Conservation (phyloP, 495 filamentous ascomycete genomes). For the Pyrenopolyporus hunteri region DNA sequence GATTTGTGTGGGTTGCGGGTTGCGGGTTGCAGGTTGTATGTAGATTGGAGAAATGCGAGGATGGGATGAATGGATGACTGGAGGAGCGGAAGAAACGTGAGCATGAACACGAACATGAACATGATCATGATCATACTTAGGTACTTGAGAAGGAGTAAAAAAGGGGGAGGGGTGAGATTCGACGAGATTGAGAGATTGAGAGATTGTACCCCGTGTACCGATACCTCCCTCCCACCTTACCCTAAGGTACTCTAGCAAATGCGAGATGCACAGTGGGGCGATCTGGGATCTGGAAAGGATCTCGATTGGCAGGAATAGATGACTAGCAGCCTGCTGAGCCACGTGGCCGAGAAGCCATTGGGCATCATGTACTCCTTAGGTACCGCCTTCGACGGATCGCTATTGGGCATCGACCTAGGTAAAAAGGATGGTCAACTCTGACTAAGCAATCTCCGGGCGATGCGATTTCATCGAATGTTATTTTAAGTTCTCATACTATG, state of each 20-base stretch:
- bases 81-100: too few relatives aligned
- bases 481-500: too few relatives aligned
- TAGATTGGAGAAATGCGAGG: constrained; percentile 5
- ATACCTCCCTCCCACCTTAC: constrained; percentile 5
- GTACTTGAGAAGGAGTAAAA: too few relatives aligned
- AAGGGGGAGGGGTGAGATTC: too few relatives aligned
- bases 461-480: too few relatives aligned
- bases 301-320: constrained; percentile 36
- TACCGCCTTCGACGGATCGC: too few relatives aligned
- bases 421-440: too few relatives aligned
- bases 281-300: constrained; percentile 39
- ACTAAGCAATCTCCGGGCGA: too few relatives aligned
- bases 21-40: not conserved
- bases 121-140: too few relatives aligned
- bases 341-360: constrained; percentile 28
- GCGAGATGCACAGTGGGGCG: constrained; percentile 32
- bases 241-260: not conserved
- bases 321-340: constrained; percentile 27
- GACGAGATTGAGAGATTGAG: too few relatives aligned
- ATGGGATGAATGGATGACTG: not conserved
- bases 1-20: not conserved
- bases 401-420: too few relatives aligned
- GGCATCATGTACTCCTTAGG: not conserved
- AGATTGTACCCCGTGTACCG: constrained; percentile 3
- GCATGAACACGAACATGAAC: too few relatives aligned